Percentiles rank a stretch among this genome's conserved stretches.
phyloP scores from a whole-genome alignment of 2,329 filamentous ascomycete species.

The Cercospora sp. region DNA sequence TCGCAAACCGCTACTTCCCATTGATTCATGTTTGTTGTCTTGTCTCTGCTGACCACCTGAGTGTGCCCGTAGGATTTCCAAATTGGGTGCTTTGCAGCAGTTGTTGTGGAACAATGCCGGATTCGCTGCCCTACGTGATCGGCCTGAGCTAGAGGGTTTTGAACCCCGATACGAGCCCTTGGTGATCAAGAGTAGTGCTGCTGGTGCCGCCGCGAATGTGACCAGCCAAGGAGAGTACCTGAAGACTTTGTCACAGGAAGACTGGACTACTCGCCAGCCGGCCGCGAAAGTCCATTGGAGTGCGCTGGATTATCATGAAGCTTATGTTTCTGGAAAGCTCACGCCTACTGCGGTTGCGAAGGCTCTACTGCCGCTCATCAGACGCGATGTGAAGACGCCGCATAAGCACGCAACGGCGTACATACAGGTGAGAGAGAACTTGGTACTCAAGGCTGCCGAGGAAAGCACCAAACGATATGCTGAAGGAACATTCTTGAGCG shows the following conservation, averaged over 20 bases:
- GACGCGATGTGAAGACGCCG: slow-evolving; percentile 55
- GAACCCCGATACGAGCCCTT: slow-evolving; percentile 59
- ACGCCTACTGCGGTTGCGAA: slow-evolving; percentile 73
- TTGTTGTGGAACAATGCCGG: slow-evolving; percentile 72
- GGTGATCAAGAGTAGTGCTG: slow-evolving; percentile 51
- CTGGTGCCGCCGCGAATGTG: slow-evolving; percentile 7
- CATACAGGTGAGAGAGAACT: slow-evolving; percentile 64
- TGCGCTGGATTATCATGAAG: slow-evolving; percentile 72
- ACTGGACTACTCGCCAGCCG: slow-evolving; percentile 28
- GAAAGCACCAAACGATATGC: slow-evolving; percentile 73
- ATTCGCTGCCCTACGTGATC: slow-evolving; percentile 59
- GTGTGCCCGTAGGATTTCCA: slow-evolving; percentile 54
- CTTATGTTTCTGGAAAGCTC: slow-evolving; percentile 67
- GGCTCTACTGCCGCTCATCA: slow-evolving; percentile 69
- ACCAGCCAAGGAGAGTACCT: slow-evolving; percentile 4
- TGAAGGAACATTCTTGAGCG: slow-evolving; percentile 62
- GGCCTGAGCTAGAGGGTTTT: slow-evolving; percentile 57
- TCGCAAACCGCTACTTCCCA: not conserved
- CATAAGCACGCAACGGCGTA: slow-evolving; percentile 69
- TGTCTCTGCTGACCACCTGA: not conserved
- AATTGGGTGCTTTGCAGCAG: slow-evolving; percentile 59
- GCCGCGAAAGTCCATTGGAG: slow-evolving; percentile 46
- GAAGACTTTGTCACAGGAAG: slow-evolving; percentile 17
- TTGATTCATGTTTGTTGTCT: not conserved
- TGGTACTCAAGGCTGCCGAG: slow-evolving; percentile 66